phyloP scores from a whole-genome alignment of 1,284 basidiomycete species.

The Trichosporon ovoides region DNA sequence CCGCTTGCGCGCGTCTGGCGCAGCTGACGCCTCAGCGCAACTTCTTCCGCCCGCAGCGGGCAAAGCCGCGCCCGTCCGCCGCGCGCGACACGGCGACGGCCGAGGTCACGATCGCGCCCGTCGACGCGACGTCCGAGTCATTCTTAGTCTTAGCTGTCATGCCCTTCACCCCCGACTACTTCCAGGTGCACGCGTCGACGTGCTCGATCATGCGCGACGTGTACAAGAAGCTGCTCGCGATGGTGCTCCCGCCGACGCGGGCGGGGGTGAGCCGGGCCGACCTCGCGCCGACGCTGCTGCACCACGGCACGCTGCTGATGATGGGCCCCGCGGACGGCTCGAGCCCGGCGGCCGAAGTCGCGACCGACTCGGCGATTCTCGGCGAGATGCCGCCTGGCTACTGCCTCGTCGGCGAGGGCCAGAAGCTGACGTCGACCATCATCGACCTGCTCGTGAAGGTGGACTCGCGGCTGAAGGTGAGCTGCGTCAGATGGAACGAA shows the following conservation, averaged over 20 bases:
- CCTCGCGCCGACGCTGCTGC: conserved; percentile 25
- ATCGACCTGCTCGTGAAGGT: conserved; percentile 49
- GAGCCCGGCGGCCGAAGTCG: conserved; percentile 9
- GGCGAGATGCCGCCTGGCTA: conserved; percentile 33
- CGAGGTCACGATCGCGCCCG: conserved; percentile 20
- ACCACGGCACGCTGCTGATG: conserved; percentile 16
- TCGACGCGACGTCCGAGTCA: conserved; percentile 19
- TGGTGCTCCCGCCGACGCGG: conserved; percentile 22
- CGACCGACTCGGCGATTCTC: conserved; percentile 34
- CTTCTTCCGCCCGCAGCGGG: conserved; percentile 22
- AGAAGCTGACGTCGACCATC: conserved; percentile 41
- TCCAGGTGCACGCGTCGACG: conserved; percentile 50
- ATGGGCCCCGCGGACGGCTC: conserved; percentile 2
- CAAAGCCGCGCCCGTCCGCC: conserved; percentile 12
- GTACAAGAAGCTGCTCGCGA: conserved; percentile 49
- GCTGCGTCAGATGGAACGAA: conserved; percentile 8
- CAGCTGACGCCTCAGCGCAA: conserved; percentile 13
- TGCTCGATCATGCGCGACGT: conserved; percentile 52
- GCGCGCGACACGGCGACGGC: conserved; percentile 19
- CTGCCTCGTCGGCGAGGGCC: conserved; percentile 42
- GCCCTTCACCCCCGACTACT: conserved; percentile 53
- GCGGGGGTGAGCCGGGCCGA: conserved; percentile 9
- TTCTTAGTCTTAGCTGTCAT: conserved; percentile 23
- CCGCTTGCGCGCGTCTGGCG: neutral
- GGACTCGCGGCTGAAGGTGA: conserved; percentile 49